Evolutionary conservation across 768 basidiomycete genomes (phyloP), one percentile per base, ranked within the genome.

Genomic region (Pleurotus eryngii): DNA sequence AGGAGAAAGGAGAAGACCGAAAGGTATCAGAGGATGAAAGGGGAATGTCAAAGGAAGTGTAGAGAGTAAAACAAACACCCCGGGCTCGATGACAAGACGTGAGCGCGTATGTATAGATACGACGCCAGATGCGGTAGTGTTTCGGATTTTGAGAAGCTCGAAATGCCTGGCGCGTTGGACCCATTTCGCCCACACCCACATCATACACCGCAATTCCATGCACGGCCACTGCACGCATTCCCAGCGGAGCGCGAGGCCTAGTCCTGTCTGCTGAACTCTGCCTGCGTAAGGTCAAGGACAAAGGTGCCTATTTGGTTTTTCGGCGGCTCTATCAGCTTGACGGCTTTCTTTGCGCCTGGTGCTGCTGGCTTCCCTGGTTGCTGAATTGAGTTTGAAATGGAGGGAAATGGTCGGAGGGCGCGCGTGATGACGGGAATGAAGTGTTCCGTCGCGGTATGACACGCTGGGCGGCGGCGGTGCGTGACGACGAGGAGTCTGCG

Each of bases 301-400:
- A 92, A 93, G 39, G 81, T 83, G 48, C 77, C 76, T 68, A 82
- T 80, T 71, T 83, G 83, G 68, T 88, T 84, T 65, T 84, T 78
- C 24, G 92, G 89, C 8, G 89, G 87, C 68, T 90, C 81, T 57
- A 94, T 92, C 66, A 92, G 76, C 66, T 93, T 93, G 15, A 85
- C 76, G 5, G 85, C 74, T 56, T 82, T 81, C 49, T 75, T 76
- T 56, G 65, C 70, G 55, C 65, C 68, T 37, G 59, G 56, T n/a
- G 66, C 53, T 27, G 59, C 64, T 57, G 70, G 67, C 55, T 69
- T 68, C 15, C 58, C 56, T 37, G 68, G 53, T 17, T 70, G 73
- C 51, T 68, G 71, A 40, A 79, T 60, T 11, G 78, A 61, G 63
- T 75, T 73, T 9, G 82, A 73, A 60, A 90, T 78, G 50, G 85